Conservation (phyloP, 352 stramenopile genomes). For the Pythium vanterpoolii region DNA sequence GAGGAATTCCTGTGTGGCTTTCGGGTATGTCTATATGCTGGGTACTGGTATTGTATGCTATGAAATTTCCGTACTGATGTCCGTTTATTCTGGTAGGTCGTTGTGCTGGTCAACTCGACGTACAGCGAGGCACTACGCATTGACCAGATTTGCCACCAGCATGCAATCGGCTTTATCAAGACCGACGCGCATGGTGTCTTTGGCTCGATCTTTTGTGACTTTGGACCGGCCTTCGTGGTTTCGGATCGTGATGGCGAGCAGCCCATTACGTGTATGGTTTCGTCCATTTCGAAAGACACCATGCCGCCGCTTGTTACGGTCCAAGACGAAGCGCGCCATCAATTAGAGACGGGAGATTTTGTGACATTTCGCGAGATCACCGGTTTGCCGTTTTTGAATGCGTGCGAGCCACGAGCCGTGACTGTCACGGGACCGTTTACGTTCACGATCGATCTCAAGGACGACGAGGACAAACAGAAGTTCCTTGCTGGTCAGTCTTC, state of each 20-base stretch:
- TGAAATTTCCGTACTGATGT: neutral
- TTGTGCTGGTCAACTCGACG: conserved; percentile 84
- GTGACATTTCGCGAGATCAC: conserved; percentile 96
- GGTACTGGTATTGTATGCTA: neutral
- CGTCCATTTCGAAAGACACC: conserved; percentile 89
- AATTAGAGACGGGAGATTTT: conserved; percentile 95
- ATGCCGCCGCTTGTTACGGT: conserved; percentile 92
- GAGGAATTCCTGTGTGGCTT: conserved; percentile 70
- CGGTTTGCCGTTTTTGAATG: conserved; percentile 89
- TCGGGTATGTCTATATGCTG: conserved; percentile 40
- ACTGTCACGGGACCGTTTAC: conserved; percentile 92
- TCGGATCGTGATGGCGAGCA: conserved; percentile 94
- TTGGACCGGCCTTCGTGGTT: conserved; percentile 94
- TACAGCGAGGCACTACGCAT: conserved; percentile 69
- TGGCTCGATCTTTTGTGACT: conserved; percentile 97
- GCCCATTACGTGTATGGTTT: conserved; percentile 90
- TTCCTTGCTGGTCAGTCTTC: conserved; percentile 67
- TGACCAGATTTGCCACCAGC: conserved; percentile 80
- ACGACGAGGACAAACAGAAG: conserved; percentile 62
- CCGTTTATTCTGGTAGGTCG: conserved; percentile 32
- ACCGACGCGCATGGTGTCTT: conserved; percentile 93
- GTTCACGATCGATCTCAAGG: conserved; percentile 92
- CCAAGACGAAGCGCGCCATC: conserved; percentile 97
- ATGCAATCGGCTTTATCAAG: conserved; percentile 91
- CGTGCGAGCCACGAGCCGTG: conserved; percentile 54